Conservation (phyloP, 2,329 filamentous ascomycete genomes). For the Nannizziopsis barbatae region DNA sequence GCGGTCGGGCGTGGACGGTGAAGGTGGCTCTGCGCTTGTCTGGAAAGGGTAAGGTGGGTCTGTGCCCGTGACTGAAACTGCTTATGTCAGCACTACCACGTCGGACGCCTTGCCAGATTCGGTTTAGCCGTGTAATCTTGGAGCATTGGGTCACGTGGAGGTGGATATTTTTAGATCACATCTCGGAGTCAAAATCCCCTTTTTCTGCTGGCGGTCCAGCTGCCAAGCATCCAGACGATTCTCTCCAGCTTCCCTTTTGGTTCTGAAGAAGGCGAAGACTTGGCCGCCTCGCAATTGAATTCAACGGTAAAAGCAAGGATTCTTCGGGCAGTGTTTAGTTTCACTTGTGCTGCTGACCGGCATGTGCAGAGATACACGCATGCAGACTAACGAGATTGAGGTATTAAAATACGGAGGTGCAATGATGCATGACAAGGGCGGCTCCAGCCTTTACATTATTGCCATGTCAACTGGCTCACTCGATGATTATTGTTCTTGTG, state of each 20-base stretch:
- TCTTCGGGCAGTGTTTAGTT: too few species aligned
- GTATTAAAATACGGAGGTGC: not conserved
- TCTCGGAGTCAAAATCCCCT: not conserved
- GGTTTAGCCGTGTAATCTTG: not conserved
- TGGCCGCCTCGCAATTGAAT: too few species aligned
- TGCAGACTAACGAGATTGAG: not conserved
- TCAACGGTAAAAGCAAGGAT: too few species aligned
- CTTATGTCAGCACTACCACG: too few species aligned
- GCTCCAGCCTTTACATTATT: not conserved
- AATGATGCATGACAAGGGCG: not conserved
- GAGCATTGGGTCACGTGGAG: slow-evolving; percentile 1
- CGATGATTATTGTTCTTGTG: not conserved
- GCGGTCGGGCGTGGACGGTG: too few species aligned
- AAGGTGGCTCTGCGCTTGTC: not conserved
- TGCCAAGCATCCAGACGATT: too few species aligned
- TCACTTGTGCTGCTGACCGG: too few species aligned
- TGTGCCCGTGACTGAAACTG: not conserved
- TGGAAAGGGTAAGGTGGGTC: slow-evolving; percentile 3
- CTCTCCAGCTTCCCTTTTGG: too few species aligned
- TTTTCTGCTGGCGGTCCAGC: not conserved
- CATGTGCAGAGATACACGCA: not conserved
- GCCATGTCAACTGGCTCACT: slow-evolving; percentile 1
- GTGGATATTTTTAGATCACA: slow-evolving; percentile 1
- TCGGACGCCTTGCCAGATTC: not conserved
- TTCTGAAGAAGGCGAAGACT: too few species aligned